Evolutionary conservation across 345 rosid species (phyloP).

Genomic region (Citrus mangshanensis): DNA sequence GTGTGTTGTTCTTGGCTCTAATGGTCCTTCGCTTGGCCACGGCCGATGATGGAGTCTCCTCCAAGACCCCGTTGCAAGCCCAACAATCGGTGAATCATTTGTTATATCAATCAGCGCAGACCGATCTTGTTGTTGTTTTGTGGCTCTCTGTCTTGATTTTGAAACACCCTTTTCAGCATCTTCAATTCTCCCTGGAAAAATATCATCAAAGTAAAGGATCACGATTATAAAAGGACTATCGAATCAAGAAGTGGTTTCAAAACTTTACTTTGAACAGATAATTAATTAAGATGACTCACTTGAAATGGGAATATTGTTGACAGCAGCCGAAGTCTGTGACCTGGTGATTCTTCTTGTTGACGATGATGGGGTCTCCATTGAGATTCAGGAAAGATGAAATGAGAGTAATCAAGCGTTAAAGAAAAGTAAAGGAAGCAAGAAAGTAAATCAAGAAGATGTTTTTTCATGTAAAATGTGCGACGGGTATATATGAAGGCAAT

Average conservation of each 20-base stretch:
- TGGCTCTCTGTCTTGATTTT: slow-evolving; percentile 37
- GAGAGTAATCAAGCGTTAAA: background rate
- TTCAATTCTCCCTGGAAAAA: slow-evolving; percentile 42
- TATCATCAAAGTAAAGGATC: background rate
- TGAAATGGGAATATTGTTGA: slow-evolving; percentile 25
- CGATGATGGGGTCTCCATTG: slow-evolving; percentile 93
- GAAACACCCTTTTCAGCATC: slow-evolving; percentile 35
- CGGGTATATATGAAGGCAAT: slow-evolving; percentile 30
- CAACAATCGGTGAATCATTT: slow-evolving; percentile 86
- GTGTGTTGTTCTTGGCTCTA: slow-evolving; percentile 46
- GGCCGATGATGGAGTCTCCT: slow-evolving; percentile 58
- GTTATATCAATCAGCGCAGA: slow-evolving; percentile 73
- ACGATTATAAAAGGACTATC: background rate
- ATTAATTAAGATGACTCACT: slow-evolving; percentile 31
- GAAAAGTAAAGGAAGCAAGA: background rate
- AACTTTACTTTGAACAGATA: background rate
- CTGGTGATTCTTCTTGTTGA: slow-evolving; percentile 59
- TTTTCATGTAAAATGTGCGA: background rate
- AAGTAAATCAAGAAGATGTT: background rate
- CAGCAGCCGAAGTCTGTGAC: slow-evolving; percentile 41
- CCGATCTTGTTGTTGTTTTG: slow-evolving; percentile 41
- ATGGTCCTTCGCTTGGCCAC: slow-evolving; percentile 38
- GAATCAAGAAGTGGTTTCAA: background rate
- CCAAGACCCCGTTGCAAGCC: slow-evolving; percentile 54
- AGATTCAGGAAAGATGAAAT: background rate